Percentiles rank a stretch among this genome's conserved stretches.
These are phyloP conservation scores for Gymnopilus junonius DNA, from an alignment of 768 basidiomycete genomes.

Conservation along the genomic window DNA sequence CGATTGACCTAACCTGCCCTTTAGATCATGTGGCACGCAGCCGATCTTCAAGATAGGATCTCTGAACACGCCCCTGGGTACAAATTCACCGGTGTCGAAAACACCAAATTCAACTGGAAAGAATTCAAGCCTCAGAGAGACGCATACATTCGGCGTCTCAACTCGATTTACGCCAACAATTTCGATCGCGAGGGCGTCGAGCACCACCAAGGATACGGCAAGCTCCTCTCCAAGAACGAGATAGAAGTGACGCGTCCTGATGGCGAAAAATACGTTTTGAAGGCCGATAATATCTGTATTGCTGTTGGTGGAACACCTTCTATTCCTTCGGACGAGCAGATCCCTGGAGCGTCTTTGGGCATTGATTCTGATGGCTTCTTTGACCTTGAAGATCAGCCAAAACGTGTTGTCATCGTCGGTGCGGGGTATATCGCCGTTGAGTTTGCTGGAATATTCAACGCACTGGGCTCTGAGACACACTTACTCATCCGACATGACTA, in stretches of 20 bases:
- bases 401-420: conserved; percentile 91
- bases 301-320: conserved; percentile 89
- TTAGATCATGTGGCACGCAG: conserved; percentile 98
- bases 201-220: conserved; percentile 78
- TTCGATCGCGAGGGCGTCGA: conserved; percentile 88
- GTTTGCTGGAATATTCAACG: conserved; percentile 91
- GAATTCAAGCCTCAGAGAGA: conserved; percentile 93
- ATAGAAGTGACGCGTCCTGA: conserved; percentile 76
- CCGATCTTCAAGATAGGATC: conserved; percentile 86
- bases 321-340: conserved; percentile 73
- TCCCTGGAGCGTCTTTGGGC: conserved; percentile 91
- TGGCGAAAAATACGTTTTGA: conserved; percentile 71
- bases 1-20: background rate
- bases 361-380: conserved; percentile 98
- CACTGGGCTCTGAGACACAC: conserved; percentile 91
- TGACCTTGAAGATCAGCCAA: conserved; percentile 86
- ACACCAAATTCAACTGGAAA: conserved; percentile 84
- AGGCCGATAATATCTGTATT: conserved; percentile 79
- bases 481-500: conserved; percentile 88
- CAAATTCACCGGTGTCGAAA: conserved; percentile 63
- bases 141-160: conserved; percentile 89
- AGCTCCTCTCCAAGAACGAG: conserved; percentile 67
- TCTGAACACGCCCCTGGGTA: conserved; percentile 75
- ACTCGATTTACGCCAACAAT: conserved; percentile 91
- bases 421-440: conserved; percentile 99